These are phyloP conservation scores for Xylaria palmicola DNA, from an alignment of 495 filamentous ascomycete species.

Conservation along the genomic window DNA sequence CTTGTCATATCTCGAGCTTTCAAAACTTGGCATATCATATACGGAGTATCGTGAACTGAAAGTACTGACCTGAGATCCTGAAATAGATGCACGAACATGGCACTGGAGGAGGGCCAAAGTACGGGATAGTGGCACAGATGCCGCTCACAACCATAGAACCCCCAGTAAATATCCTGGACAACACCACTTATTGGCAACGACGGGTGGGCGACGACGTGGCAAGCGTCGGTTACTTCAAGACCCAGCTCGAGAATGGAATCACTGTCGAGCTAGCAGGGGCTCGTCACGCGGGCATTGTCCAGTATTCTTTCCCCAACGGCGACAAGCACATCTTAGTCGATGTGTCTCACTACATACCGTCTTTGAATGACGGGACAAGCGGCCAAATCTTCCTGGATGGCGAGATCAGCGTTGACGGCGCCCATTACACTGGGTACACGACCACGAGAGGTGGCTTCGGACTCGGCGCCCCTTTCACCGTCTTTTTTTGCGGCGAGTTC, in stretches of 20 bases:
- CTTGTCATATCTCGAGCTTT: too few species aligned
- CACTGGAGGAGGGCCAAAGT: slow-evolving; percentile 69
- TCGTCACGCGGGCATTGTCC: slow-evolving; percentile 60
- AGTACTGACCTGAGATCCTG: too few species aligned
- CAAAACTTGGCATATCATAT: too few species aligned
- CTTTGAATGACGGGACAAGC: slow-evolving; percentile 46
- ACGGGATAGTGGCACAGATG: slow-evolving; percentile 65
- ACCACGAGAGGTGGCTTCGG: slow-evolving; percentile 61
- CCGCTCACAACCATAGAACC: slow-evolving; percentile 45
- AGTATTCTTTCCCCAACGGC: slow-evolving; percentile 56
- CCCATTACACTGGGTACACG: slow-evolving; percentile 25
- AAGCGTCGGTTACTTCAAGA: slow-evolving; percentile 60
- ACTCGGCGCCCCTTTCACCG: slow-evolving; percentile 32
- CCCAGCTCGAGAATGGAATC: slow-evolving; percentile 51
- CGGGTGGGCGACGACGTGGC: slow-evolving; percentile 51
- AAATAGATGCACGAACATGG: slow-evolving; percentile 75
- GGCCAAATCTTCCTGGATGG: slow-evolving; percentile 58
- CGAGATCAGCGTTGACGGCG: slow-evolving; percentile 47
- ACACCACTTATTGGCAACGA: slow-evolving; percentile 45
- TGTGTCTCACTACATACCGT: slow-evolving; percentile 62
- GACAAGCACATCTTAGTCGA: slow-evolving; percentile 59
- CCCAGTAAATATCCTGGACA: slow-evolving; percentile 54
- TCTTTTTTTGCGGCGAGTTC: slow-evolving; percentile 68
- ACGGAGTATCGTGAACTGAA: too few species aligned
- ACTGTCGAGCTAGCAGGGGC: slow-evolving; percentile 57